Evolutionary conservation across 331 rosid genomes (phyloP).

Genomic region (Cydonia oblonga): DNA sequence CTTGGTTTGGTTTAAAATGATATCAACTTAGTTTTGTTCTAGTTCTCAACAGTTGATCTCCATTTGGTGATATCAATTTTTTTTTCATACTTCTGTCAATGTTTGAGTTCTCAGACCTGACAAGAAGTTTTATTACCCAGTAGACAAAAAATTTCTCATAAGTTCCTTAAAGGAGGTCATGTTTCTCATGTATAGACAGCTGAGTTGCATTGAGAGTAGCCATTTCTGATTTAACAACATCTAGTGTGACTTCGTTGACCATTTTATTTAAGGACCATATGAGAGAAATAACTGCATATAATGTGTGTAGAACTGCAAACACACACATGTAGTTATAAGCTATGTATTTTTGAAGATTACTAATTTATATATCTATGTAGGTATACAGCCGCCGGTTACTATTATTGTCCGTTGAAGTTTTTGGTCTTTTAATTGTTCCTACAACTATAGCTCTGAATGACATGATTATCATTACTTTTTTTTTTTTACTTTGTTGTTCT

Average conservation of each 20-base stretch:
- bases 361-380: neutral
- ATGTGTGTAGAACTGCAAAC: neutral
- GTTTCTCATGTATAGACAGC: neutral
- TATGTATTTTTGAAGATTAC: neutral
- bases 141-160: neutral
- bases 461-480: neutral
- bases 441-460: neutral
- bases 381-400: neutral
- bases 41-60: neutral
- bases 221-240: neutral
- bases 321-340: neutral
- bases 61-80: neutral
- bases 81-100: neutral
- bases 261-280: neutral
- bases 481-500: slow-evolving; percentile 11
- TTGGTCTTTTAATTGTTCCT: neutral
- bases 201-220: neutral
- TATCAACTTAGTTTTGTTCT: neutral
- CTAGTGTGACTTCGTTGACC: neutral
- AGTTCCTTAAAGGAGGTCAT: neutral
- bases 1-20: neutral
- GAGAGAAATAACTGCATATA: neutral
- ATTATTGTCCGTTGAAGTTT: neutral
- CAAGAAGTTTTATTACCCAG: neutral
- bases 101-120: neutral